Base-by-base conservation (phyloP, 106 monocot species). In the Dendrobium nobile region DNA sequence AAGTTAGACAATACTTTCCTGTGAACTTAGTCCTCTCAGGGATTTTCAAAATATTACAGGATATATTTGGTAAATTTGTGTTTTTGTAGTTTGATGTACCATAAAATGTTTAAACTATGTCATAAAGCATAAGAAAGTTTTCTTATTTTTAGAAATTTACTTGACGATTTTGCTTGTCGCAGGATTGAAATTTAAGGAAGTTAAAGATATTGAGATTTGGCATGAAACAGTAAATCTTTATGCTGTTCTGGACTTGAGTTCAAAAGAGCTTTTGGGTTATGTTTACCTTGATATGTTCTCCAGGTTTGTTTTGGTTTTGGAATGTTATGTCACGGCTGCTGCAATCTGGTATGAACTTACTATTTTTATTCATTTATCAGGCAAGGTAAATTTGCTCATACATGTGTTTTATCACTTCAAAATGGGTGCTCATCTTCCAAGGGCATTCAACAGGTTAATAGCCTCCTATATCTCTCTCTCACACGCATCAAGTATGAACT, bases 391-490 rank as follows among this genome's bases (percentile, higher is more conserved):
- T 99, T 90, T 80, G 48, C 86, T 9, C 99, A 99, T 44, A 89
- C 92, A 5, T 99, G 95, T 85, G 95, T 99, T 85, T 54, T 99
- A 45, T 85, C 99, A 37, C 91, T 99, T 78, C 99, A 99, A 87
- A 89, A 99, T 87, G 93, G 95, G 77, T 88, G 91, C 48, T 84
- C 87, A 67, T 88, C 87, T 83, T 84, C 92, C 78, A 83, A 77
- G 82, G 91, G 90, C n/a, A 85, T 79, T 67, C 85, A 86, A 31
- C 88, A 99, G 91, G 98, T 99, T 74, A 84, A 13, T 47, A 19
- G 9, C 47, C 45, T 76, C 47, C 55, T 37, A 31, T 73, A 45
- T 80, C 67, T 55, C 64, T 27, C 1, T 70, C 33, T 70, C 3
- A 17, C 28, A 37, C 33, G 33, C 31, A 1, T 56, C 56, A 56